Evolutionary conservation across 257 asterid species (phyloP), one percentile per base, ranked within the genome.

Genomic region (Echites panduratus): DNA sequence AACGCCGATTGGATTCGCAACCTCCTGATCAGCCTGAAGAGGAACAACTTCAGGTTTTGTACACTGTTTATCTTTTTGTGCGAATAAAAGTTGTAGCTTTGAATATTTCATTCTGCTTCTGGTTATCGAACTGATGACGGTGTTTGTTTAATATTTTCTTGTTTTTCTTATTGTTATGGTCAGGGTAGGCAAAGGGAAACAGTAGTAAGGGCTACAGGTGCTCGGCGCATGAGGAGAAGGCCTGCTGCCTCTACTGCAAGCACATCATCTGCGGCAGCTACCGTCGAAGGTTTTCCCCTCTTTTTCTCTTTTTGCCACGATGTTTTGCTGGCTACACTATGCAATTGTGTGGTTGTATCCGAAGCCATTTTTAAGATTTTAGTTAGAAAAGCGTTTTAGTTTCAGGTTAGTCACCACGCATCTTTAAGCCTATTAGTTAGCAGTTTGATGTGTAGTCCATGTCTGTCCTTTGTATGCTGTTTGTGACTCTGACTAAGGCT

Each of bases 161-260:
- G 70, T 17, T 72, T 56, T 45, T 73, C 24, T 66, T 26, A 7
- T 13, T 70, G 38, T 26, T 9, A 74, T 73, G 27, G 29, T 35
- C 62, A 89, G 98, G 90, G 65, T 49, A 65, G 85, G 53, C 91
- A 76, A 76, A 87, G 80, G 80, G 96, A 89, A 70, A 79, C 90
- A 57, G 92, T 87, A 66, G 93, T 90, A 44, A 85, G 97, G 82
- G 92, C 80, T 40, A 70, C 83, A 77, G 84, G 78, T 43, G 79
- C 82, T 72, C 86, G 96, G 41, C 89, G 94, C 88, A 96, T 96
- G 79, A 88, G 98, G 71, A 82, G 98, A 81, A 75, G 92, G 71
- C 83, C 88, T 3, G 91, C 87, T 78, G 82, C 95, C 76, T 78
- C 96, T 77, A 85, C 84, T 77, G 93, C 94, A 74, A 85, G 98